Evolutionary conservation across 23 red algal species (phyloP).

Genomic region (Gracilariopsis chorda): DNA sequence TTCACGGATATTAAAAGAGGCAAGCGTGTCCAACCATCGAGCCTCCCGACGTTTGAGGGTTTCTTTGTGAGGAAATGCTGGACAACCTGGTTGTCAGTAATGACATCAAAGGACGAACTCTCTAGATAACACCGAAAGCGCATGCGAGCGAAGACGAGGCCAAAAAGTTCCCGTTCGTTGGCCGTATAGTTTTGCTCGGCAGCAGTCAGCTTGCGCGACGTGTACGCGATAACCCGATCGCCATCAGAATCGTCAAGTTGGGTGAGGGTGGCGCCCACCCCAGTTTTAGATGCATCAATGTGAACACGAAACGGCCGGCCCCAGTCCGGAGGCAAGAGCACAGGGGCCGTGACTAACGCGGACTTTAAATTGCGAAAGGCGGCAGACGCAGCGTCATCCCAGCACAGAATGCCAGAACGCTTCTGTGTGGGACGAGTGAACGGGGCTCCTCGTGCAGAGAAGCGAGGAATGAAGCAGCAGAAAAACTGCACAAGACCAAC

Average conservation of each 20-base stretch:
- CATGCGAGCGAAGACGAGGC: background rate
- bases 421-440: slow-evolving; percentile 31
- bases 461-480: background rate
- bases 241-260: background rate
- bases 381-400: background rate
- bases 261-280: background rate
- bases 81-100: slow-evolving; percentile 36
- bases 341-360: background rate
- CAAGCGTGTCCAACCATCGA: background rate
- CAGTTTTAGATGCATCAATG: background rate
- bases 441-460: background rate
- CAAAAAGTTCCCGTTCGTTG: slow-evolving; percentile 17
- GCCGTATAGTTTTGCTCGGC: slow-evolving; percentile 17
- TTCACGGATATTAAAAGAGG: background rate
- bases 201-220: background rate
- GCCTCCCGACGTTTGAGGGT: background rate
- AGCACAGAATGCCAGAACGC: background rate
- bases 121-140: slow-evolving; percentile 20
- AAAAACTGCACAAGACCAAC: slow-evolving; percentile 30
- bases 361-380: slow-evolving; percentile 1
- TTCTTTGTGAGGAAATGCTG: slow-evolving; percentile 16
- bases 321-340: slow-evolving; percentile 3
- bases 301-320: background rate
- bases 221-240: slow-evolving; percentile 2
- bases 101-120: slow-evolving; percentile 2